A percentile compares a stretch with the other conserved stretches of the same genome.
phyloP scores from a whole-genome alignment of 2,329 filamentous ascomycete genomes.

The Hypoxylon sp. region DNA sequence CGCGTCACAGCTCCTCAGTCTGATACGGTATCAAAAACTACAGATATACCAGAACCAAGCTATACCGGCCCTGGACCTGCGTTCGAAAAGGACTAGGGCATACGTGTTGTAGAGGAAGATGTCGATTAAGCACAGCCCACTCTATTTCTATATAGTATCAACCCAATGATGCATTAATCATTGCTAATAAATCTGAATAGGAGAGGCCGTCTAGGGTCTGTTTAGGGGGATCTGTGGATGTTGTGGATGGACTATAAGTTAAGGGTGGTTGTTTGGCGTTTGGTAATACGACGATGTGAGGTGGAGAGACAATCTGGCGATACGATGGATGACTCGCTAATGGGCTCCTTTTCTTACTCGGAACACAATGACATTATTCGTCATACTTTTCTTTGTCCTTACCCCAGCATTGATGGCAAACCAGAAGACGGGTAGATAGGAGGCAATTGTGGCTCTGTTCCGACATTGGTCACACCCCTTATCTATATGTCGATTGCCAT shows the following conservation, averaged over 20 bases:
- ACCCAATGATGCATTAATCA: constrained; percentile 42
- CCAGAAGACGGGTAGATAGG: constrained; percentile 25
- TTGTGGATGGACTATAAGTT: not conserved
- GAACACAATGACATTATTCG: constrained; percentile 6
- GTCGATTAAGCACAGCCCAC: constrained; percentile 49
- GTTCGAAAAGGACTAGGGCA: constrained; percentile 66
- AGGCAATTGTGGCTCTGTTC: constrained; percentile 26
- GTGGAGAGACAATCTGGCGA: constrained; percentile 16
- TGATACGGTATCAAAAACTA: constrained; percentile 15
- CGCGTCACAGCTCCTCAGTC: constrained; percentile 52
- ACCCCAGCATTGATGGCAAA: constrained; percentile 22
- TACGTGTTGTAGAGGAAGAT: constrained; percentile 56
- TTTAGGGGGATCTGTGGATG: constrained; percentile 4
- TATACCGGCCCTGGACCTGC: constrained; percentile 65
- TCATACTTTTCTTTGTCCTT: constrained; percentile 21
- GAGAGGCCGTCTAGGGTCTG: not conserved
- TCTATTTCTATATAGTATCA: not conserved
- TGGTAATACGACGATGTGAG: constrained; percentile 13
- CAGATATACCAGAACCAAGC: constrained; percentile 61
- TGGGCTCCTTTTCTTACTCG: constrained; percentile 11
- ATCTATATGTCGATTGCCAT: constrained; percentile 1
- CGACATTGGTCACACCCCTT: not conserved
- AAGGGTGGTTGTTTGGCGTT: constrained; percentile 28
- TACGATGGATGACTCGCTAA: constrained; percentile 4
- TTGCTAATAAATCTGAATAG: constrained; percentile 24